phyloP scores from a whole-genome alignment of 192 early-diverging fungal genomes.

The Mortierella hygrophila region DNA sequence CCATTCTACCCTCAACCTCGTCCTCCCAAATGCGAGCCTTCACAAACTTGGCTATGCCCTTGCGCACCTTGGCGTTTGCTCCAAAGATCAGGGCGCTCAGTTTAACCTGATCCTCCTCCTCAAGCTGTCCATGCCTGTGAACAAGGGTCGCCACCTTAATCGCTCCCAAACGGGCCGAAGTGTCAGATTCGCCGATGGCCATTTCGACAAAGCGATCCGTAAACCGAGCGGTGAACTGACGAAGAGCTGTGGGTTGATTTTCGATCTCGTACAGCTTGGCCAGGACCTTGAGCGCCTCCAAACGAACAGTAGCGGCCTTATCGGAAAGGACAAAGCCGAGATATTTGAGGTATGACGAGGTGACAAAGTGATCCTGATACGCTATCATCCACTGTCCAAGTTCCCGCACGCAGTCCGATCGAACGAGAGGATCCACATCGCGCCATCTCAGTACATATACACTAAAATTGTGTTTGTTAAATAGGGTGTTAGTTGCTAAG shows the following conservation, averaged over 20 bases:
- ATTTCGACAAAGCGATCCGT: constrained; percentile 83
- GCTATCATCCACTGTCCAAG: constrained; percentile 83
- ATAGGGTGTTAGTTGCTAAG: background rate
- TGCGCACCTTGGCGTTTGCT: constrained; percentile 75
- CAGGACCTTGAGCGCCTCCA: constrained; percentile 77
- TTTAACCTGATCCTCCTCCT: constrained; percentile 70
- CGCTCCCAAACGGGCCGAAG: constrained; percentile 61
- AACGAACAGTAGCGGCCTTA: constrained; percentile 75
- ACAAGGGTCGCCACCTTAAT: constrained; percentile 62
- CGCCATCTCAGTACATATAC: constrained; percentile 93
- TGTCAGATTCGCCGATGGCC: constrained; percentile 75
- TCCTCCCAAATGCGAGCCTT: constrained; percentile 59
- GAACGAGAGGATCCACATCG: constrained; percentile 88
- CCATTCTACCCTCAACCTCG: constrained; percentile 42
- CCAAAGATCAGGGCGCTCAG: constrained; percentile 80
- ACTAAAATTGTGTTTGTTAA: constrained; percentile 35
- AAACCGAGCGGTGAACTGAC: constrained; percentile 76
- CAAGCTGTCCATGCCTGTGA: constrained; percentile 68
- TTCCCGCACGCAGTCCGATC: constrained; percentile 85
- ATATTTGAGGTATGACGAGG: constrained; percentile 83
- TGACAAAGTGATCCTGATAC: constrained; percentile 80
- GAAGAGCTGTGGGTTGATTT: constrained; percentile 65
- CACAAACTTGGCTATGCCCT: constrained; percentile 72
- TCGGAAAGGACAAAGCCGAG: constrained; percentile 92
- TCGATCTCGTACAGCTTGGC: constrained; percentile 69